Conservation (phyloP, 352 stramenopile species). For the Peronospora belbahrii region DNA sequence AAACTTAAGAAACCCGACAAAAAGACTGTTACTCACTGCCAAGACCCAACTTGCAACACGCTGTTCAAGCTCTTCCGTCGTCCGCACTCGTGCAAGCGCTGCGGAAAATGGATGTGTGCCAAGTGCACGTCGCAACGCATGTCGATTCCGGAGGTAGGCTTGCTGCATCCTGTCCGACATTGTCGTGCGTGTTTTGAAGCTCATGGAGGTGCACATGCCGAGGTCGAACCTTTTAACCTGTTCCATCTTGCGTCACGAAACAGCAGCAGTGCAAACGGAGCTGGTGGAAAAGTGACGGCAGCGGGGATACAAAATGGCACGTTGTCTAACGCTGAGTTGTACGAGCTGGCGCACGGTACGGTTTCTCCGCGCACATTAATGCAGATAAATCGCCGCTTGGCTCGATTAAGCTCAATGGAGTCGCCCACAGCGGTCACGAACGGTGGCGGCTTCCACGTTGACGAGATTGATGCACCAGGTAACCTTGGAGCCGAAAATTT, state of each 20-base stretch:
- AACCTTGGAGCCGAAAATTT: constrained; percentile 26
- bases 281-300: constrained; percentile 6
- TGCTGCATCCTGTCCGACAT: constrained; percentile 73
- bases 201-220: constrained; percentile 53
- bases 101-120: constrained; percentile 76
- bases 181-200: constrained; percentile 69
- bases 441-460: constrained; percentile 26
- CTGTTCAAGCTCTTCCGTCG: constrained; percentile 81
- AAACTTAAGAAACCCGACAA: constrained; percentile 83
- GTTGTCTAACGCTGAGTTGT: constrained; percentile 68
- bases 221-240: constrained; percentile 58
- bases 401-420: constrained; percentile 62
- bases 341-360: constrained; percentile 72
- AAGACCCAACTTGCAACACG: constrained; percentile 53
- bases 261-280: constrained; percentile 5
- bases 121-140: constrained; percentile 79
- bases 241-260: constrained; percentile 30
- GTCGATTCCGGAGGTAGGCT: constrained; percentile 70
- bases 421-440: constrained; percentile 43
- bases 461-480: constrained; percentile 38
- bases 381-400: constrained; percentile 58
- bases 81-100: constrained; percentile 78
- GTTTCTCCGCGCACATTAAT: constrained; percentile 62
- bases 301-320: constrained; percentile 17
- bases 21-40: constrained; percentile 72